These are phyloP conservation scores for Xylaria scruposa DNA, from an alignment of 495 filamentous ascomycete species.

Conservation along the genomic window DNA sequence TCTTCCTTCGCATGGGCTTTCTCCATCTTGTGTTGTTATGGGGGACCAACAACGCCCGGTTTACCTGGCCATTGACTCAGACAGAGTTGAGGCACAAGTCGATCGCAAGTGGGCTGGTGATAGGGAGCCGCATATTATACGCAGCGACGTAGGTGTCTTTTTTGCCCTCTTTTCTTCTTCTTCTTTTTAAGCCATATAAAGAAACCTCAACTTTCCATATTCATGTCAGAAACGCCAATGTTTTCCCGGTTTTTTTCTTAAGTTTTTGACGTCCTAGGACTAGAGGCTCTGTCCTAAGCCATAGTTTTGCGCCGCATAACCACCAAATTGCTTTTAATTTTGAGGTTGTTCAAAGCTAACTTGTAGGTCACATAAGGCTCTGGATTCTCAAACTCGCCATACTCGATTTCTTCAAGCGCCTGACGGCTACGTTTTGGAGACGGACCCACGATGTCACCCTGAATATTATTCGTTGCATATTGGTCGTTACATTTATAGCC, in stretches of 20 bases:
- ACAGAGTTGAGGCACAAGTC: conserved; percentile 56
- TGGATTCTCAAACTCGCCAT: conserved; percentile 93
- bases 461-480: conserved; percentile 72
- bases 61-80: conserved; percentile 50
- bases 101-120: conserved; percentile 69
- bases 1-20: conserved; percentile 81
- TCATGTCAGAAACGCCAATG: not conserved
- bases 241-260: not conserved
- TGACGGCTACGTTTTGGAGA: conserved; percentile 72
- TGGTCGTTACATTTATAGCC: conserved; percentile 76
- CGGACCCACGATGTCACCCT: conserved; percentile 71
- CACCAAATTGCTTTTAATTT: not conserved
- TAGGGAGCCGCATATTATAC: conserved; percentile 70
- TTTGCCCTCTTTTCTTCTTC: not conserved
- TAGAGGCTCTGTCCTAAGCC: not conserved
- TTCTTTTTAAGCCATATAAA: conserved; percentile 4
- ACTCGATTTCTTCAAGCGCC: conserved; percentile 85
- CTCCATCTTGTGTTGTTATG: conserved; percentile 83
- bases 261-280: not conserved
- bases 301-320: not conserved
- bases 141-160: conserved; percentile 66
- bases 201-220: too few species aligned
- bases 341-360: conserved; percentile 28
- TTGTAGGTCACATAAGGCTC: conserved; percentile 59
- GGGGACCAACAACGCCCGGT: conserved; percentile 84